These are phyloP conservation scores for Ustilago nuda DNA, from an alignment of 1,284 basidiomycete genomes.

Conservation along the genomic window DNA sequence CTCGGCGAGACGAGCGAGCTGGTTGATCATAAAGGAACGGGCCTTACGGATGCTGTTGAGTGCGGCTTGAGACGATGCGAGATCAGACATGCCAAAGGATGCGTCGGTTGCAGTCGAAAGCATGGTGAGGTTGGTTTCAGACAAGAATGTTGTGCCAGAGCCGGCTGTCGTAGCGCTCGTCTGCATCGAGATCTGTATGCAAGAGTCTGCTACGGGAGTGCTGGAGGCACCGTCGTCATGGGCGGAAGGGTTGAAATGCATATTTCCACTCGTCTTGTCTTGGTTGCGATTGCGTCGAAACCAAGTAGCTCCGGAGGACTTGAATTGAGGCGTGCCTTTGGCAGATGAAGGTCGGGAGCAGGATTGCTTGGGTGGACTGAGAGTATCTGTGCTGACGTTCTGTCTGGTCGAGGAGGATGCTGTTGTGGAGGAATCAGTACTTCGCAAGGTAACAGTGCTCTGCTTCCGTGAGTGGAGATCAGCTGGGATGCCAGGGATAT, in stretches of 20 bases:
- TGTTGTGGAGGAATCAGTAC: slow-evolving; percentile 17
- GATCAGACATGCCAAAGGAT: slow-evolving; percentile 48
- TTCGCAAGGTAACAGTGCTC: slow-evolving; percentile 29
- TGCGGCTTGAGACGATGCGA: slow-evolving; percentile 37
- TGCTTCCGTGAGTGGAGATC: slow-evolving; percentile 30
- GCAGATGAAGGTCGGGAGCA: slow-evolving; percentile 12
- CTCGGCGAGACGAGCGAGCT: slow-evolving; percentile 36
- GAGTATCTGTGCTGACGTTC: slow-evolving; percentile 48
- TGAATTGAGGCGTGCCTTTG: slow-evolving; percentile 13
- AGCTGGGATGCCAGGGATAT: neutral
- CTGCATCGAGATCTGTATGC: slow-evolving; percentile 20
- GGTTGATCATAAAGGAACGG: slow-evolving; percentile 45
- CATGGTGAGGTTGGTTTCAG: slow-evolving; percentile 33
- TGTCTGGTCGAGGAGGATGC: slow-evolving; percentile 23
- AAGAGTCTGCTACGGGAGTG: slow-evolving; percentile 10
- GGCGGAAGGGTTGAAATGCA: slow-evolving; percentile 1
- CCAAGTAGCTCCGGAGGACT: slow-evolving; percentile 20
- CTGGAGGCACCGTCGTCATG: slow-evolving; percentile 12
- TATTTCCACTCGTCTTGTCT: neutral
- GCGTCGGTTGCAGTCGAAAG: slow-evolving; percentile 26
- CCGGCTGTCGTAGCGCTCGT: slow-evolving; percentile 36
- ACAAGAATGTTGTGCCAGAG: slow-evolving; percentile 34
- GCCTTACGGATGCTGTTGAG: slow-evolving; percentile 53
- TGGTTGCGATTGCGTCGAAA: slow-evolving; percentile 35
- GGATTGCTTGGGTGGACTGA: slow-evolving; percentile 22